A percentile compares a stretch with the other conserved stretches of the same genome.
phyloP scores from a whole-genome alignment of 2,329 filamentous ascomycete species.

The Didymella segeticola region DNA sequence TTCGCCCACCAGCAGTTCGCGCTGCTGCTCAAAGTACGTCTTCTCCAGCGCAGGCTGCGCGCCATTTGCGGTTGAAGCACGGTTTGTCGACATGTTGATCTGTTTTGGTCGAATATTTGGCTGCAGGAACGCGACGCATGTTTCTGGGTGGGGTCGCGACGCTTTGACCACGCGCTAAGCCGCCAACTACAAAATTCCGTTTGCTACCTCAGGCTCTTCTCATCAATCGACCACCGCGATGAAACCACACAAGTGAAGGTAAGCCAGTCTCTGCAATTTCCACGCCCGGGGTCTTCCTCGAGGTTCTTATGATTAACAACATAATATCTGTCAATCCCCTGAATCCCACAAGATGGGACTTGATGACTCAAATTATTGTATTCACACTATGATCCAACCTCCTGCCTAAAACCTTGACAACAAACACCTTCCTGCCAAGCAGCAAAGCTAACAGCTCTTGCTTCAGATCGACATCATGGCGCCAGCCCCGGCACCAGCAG shows the following conservation, averaged over 20 bases:
- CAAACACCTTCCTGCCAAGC: slow-evolving; percentile 7
- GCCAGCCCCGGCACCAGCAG: slow-evolving; percentile 33
- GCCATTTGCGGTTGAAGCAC: slow-evolving; percentile 30
- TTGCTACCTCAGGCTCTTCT: slow-evolving; percentile 14
- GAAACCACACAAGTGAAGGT: slow-evolving; percentile 48
- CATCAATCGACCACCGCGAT: slow-evolving; percentile 35
- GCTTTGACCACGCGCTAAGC: slow-evolving; percentile 24
- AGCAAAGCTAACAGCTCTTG: slow-evolving; percentile 29
- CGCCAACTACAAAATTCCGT: slow-evolving; percentile 26
- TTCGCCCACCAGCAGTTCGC: slow-evolving; percentile 73
- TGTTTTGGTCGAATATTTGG: slow-evolving; percentile 18
- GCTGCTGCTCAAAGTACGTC: slow-evolving; percentile 77
- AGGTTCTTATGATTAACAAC: slow-evolving; percentile 66
- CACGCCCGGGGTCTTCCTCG: slow-evolving; percentile 8
- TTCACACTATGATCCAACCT: slow-evolving; percentile 49
- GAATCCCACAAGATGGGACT: slow-evolving; percentile 60
- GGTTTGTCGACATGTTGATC: slow-evolving; percentile 32
- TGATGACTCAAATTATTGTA: slow-evolving; percentile 56
- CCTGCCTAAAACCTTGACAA: slow-evolving; percentile 12
- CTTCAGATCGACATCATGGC: slow-evolving; percentile 38
- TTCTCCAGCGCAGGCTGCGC: slow-evolving; percentile 27
- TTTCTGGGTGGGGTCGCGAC: slow-evolving; percentile 1
- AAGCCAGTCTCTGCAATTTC: slow-evolving; percentile 23
- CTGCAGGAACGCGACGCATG: slow-evolving; percentile 17
- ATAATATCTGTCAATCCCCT: slow-evolving; percentile 86